Base-by-base conservation (phyloP, 345 rosid genomes). In the Nasturtium officinale region DNA sequence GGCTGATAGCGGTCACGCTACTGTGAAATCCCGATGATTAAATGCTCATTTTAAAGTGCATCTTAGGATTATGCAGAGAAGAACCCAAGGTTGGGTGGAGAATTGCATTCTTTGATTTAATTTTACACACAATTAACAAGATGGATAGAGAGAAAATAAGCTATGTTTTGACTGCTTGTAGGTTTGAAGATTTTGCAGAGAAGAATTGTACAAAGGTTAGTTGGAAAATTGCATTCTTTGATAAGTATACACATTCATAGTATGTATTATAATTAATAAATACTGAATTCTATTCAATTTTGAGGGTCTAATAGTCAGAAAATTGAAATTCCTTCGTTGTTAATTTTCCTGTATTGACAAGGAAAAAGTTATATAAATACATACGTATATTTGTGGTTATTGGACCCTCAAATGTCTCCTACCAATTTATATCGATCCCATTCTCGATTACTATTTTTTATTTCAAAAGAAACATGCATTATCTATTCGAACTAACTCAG, bases 1-100 rank as follows among this genome's bases (percentile, higher is more conserved):
- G 76, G 89, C 82, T 11, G 97, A 94, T 58, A 87, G 87, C 0
- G 93, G 97, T 55, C 98, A 94, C 69, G 86, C 90, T 5, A 40
- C 82, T 0, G 45, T 89, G 76, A 94, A 89, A 78, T 81, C 51
- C 75, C 64, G 87, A 50, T 84, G 82, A 79, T 68, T 45, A n/a
- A 26, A 15, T 69, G 59, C 51, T 61, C 43, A 33, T 54, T 76
- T 33, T 15, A n/a, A 20, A 67, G 47, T 16, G 20, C 68, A 67
- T 29, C 51, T 2, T 58, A 64, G 61, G 67, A 61, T 40, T 61
- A 17, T 53, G 65, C 71, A 63, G 71, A 47, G 71, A 32, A 61
- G 35, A 56, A 55, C 61, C 54, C 10, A 56, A 73, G 50, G 12
- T 28, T 65, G 50, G 77, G 25, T 52, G 35, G 56, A 55, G 60